Percentiles rank a stretch among this genome's conserved stretches.
Evolutionary conservation across 805 yeast species (phyloP).

Genomic region (Candida boleticola): DNA sequence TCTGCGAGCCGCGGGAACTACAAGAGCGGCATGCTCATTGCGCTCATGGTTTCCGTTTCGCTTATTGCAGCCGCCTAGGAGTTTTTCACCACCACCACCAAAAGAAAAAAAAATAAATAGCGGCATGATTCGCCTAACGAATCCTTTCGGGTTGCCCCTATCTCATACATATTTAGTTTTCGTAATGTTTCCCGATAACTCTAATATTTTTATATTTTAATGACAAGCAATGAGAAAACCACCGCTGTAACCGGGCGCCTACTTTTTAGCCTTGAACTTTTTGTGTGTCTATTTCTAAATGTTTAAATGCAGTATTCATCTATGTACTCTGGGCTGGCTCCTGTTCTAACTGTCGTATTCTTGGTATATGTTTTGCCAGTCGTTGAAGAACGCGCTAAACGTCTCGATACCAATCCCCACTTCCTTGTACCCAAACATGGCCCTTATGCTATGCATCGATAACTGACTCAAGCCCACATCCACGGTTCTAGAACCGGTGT

Average conservation of each 20-base stretch:
- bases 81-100: too few species aligned
- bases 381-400: constrained; percentile 28
- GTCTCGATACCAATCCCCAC: constrained; percentile 36
- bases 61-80: neutral
- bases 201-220: neutral
- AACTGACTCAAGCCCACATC: constrained; percentile 44
- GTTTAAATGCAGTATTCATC: too few species aligned
- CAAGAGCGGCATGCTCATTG: constrained; percentile 3
- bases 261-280: too few species aligned
- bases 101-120: too few species aligned
- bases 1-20: neutral
- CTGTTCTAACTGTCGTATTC: constrained; percentile 11
- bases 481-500: constrained; percentile 35
- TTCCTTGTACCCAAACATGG: constrained; percentile 37
- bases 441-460: constrained; percentile 42
- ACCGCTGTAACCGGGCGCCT: too few species aligned
- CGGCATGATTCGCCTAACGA: too few species aligned
- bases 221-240: too few species aligned
- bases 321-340: too few species aligned
- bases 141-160: neutral
- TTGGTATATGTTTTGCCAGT: constrained; percentile 28
- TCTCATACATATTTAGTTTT: neutral
- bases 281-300: too few species aligned
- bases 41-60: neutral
- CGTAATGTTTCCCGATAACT: constrained; percentile 1